phyloP scores from a whole-genome alignment of 495 filamentous ascomycete genomes.

The Viridothelium virens region DNA sequence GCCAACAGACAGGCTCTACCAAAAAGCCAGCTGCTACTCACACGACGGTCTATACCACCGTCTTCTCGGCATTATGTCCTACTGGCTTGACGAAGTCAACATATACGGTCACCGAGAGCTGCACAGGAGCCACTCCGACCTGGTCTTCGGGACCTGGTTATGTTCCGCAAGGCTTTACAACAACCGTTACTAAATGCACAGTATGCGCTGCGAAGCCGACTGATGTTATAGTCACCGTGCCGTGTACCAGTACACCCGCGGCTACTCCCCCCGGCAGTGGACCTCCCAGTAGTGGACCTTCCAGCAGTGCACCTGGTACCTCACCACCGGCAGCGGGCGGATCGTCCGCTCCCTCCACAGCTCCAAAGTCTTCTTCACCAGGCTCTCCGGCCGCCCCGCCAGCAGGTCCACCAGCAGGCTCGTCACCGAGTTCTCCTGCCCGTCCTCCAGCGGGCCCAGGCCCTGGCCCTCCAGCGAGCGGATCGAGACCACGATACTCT shows the following conservation, averaged over 20 bases:
- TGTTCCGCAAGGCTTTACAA: conserved; percentile 38
- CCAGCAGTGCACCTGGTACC: no score
- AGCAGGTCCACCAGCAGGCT: conserved; percentile 1
- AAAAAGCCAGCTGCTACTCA: conserved; percentile 29
- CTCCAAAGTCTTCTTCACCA: background rate
- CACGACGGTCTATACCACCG: conserved; percentile 35
- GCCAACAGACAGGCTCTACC: conserved; percentile 9
- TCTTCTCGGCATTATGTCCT: conserved; percentile 35
- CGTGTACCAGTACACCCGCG: conserved; percentile 21
- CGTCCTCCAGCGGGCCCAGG: background rate
- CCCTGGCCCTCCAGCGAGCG: background rate
- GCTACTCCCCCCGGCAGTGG: background rate
- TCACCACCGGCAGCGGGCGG: no score
- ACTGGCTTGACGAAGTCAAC: conserved; percentile 37
- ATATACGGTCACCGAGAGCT: conserved; percentile 42
- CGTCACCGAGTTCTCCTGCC: conserved; percentile 12
- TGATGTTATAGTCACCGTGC: conserved; percentile 36
- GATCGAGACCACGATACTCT: conserved; percentile 14
- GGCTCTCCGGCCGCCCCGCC: background rate
- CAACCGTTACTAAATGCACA: conserved; percentile 41
- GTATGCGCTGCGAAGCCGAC: conserved; percentile 36
- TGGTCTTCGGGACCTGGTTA: conserved; percentile 31
- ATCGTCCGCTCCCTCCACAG: background rate
- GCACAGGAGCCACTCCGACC: conserved; percentile 28
- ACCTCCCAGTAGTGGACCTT: no score